phyloP scores from a whole-genome alignment of 2,329 filamentous ascomycete species.

The Scopulariopsis brevicaulis region DNA sequence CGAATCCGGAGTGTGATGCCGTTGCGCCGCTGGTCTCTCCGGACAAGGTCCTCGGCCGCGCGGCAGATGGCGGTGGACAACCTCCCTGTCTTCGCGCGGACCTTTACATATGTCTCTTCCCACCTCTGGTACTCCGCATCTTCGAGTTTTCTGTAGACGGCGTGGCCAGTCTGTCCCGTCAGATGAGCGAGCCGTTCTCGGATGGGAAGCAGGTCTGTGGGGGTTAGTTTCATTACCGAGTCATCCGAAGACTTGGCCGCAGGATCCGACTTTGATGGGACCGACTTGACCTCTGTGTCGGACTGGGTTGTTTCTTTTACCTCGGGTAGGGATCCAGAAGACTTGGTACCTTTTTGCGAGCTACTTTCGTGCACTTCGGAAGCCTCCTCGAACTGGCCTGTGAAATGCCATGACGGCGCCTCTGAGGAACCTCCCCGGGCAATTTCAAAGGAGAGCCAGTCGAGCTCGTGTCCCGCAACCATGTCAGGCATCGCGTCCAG shows the following conservation, averaged over 20 bases:
- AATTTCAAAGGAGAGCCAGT: conserved; percentile 12
- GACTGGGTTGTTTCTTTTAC: neutral
- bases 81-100: conserved; percentile 5
- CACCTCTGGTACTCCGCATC: conserved; percentile 3
- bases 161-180: conserved; percentile 2
- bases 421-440: neutral
- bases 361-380: neutral
- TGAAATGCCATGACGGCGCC: neutral
- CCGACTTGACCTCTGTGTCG: neutral
- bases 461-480: conserved; percentile 11
- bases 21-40: neutral
- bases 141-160: neutral
- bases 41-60: neutral
- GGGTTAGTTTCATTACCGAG: neutral
- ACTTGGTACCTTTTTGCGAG: neutral
- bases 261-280: neutral
- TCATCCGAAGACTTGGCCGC: neutral
- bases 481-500: conserved; percentile 7
- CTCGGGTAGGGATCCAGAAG: neutral
- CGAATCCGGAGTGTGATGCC: neutral
- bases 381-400: neutral
- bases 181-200: conserved; percentile 6
- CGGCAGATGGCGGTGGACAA: conserved; percentile 6
- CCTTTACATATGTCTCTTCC: conserved; percentile 7
- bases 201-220: neutral